Percentiles rank a stretch among this genome's conserved stretches.
These are phyloP conservation scores for Trichoderma sp. DNA, from an alignment of 2,329 filamentous ascomycete species.

Conservation along the genomic window DNA sequence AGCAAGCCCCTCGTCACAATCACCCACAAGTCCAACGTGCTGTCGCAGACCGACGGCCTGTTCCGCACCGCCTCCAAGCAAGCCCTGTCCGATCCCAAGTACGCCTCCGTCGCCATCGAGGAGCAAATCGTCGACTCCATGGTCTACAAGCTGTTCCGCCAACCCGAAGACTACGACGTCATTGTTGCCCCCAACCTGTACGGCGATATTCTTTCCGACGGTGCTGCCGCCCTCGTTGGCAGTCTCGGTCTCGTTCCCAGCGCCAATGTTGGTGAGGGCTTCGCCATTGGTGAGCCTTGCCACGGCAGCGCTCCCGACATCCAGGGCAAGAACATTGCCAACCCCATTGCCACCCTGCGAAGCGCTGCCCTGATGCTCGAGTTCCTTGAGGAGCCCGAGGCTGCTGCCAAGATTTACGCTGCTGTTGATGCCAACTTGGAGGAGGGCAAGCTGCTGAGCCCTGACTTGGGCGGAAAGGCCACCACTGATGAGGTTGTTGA, in stretches of 20 bases:
- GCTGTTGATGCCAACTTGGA: slow-evolving; percentile 90
- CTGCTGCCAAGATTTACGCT: slow-evolving; percentile 85
- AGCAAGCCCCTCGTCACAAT: slow-evolving; percentile 80
- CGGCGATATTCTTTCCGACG: slow-evolving; percentile 92
- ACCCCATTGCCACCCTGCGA: slow-evolving; percentile 92
- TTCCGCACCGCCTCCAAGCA: slow-evolving; percentile 81
- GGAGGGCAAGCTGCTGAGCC: slow-evolving; percentile 80
- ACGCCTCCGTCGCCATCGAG: slow-evolving; percentile 96
- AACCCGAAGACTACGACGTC: slow-evolving; percentile 93
- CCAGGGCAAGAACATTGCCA: slow-evolving; percentile 87
- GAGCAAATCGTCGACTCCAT: slow-evolving; percentile 99
- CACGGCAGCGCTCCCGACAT: slow-evolving; percentile 97
- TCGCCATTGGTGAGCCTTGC: slow-evolving; percentile 97
- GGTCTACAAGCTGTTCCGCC: slow-evolving; percentile 99
- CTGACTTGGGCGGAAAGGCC: slow-evolving; percentile 87
- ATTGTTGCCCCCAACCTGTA: slow-evolving; percentile 95
- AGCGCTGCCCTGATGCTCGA: slow-evolving; percentile 94
- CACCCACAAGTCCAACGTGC: slow-evolving; percentile 97
- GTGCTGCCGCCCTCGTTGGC: slow-evolving; percentile 90
- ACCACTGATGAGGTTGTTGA: slow-evolving; percentile 84
- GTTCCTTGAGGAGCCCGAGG: slow-evolving; percentile 85
- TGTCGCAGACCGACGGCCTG: slow-evolving; percentile 93
- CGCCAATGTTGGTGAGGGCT: slow-evolving; percentile 91
- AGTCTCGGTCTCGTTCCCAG: slow-evolving; percentile 89
- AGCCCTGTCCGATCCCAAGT: slow-evolving; percentile 85